Conservation (phyloP, 768 basidiomycete genomes). For the Nevesoporus exiguus region DNA sequence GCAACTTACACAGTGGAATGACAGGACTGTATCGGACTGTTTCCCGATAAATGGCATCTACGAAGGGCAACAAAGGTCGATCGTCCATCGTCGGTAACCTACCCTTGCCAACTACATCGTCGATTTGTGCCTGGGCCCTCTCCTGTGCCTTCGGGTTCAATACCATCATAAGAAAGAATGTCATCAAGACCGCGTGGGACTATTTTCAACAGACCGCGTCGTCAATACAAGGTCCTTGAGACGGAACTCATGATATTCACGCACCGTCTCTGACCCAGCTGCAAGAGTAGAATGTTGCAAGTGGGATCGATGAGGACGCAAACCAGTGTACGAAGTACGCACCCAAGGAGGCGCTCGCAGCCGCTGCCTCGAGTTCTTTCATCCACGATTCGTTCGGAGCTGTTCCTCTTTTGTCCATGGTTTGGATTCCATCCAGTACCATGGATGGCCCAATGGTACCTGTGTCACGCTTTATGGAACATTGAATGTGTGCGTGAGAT, state of each 20-base stretch:
- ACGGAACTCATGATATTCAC: not conserved
- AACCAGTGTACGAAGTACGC: not conserved
- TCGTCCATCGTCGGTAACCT: not conserved
- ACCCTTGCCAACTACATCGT: conserved; percentile 3
- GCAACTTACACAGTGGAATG: not conserved
- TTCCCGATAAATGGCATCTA: conserved; percentile 3
- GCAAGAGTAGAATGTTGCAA: not conserved
- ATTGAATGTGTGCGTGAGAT: not conserved
- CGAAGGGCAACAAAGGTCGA: not conserved
- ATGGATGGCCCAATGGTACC: not conserved
- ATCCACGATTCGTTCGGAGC: not conserved
- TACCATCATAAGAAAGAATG: not conserved
- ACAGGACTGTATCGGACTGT: not conserved
- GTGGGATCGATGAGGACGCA: not conserved
- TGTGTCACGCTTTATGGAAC: not conserved
- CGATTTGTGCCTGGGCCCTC: conserved; percentile 10
- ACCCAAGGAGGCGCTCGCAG: conserved; percentile 1
- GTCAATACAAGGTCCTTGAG: not conserved
- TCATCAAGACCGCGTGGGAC: not conserved
- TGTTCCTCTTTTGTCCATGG: not conserved
- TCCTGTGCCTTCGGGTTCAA: conserved; percentile 1
- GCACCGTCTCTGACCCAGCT: not conserved
- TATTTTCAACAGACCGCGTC: not conserved
- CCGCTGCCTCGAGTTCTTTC: not conserved
- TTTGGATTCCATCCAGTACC: not conserved